phyloP scores from a whole-genome alignment of 768 basidiomycete species.

The Mycena alexandri region DNA sequence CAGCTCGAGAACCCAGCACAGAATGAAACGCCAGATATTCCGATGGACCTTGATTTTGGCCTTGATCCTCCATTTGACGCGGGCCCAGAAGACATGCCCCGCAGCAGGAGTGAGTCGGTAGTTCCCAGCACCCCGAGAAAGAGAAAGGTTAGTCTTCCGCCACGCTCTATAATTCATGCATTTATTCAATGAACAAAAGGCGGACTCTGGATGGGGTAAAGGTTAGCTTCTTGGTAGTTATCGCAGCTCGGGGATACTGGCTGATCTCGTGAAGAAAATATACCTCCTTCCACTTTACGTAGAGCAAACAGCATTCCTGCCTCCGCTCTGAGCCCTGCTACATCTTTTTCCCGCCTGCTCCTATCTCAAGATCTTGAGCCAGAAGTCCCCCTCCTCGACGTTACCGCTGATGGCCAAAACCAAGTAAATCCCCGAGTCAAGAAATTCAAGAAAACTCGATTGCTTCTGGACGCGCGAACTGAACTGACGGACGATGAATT shows the following conservation, averaged over 20 bases:
- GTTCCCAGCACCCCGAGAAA: slow-evolving; percentile 32
- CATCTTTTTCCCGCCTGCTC: slow-evolving; percentile 55
- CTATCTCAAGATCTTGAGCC: slow-evolving; percentile 56
- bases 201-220: slow-evolving; percentile 30
- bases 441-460: slow-evolving; percentile 63
- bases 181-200: slow-evolving; percentile 19
- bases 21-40: slow-evolving; percentile 37
- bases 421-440: slow-evolving; percentile 37
- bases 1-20: slow-evolving; percentile 29
- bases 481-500: slow-evolving; percentile 89
- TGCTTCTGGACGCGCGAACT: slow-evolving; percentile 78
- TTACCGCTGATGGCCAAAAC: slow-evolving; percentile 44
- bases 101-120: slow-evolving; percentile 9
- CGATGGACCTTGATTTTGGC: slow-evolving; percentile 47
- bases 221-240: slow-evolving; percentile 3
- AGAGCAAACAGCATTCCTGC: slow-evolving; percentile 10
- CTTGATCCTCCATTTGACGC: slow-evolving; percentile 23
- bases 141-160: slow-evolving; percentile 35
- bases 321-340: slow-evolving; percentile 46
- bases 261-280: slow-evolving; percentile 38
- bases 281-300: slow-evolving; percentile 28
- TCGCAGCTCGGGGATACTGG: not conserved
- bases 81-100: slow-evolving; percentile 1
- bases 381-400: slow-evolving; percentile 45
- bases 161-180: not conserved